phyloP scores from a whole-genome alignment of 768 basidiomycete species.

The Mycena rosella region DNA sequence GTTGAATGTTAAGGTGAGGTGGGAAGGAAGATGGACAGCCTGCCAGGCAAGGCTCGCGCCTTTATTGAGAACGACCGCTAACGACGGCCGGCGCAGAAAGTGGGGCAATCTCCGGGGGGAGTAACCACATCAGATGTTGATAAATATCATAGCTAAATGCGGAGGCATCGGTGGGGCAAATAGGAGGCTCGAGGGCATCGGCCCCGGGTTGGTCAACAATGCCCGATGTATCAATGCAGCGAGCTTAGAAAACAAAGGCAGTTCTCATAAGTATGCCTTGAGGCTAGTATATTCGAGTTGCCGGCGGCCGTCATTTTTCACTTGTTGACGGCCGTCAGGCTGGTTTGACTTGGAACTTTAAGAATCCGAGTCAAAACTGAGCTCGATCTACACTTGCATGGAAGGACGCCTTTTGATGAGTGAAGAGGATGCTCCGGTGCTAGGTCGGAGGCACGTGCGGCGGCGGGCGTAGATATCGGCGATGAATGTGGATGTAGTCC shows the following conservation, averaged over 20 bases:
- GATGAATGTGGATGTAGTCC: neutral
- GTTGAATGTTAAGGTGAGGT: neutral
- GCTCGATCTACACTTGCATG: no score
- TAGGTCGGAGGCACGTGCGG: neutral
- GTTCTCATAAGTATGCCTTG: no score
- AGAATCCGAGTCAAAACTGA: no score
- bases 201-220: neutral
- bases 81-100: constrained; percentile 9
- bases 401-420: no score
- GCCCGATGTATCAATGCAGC: neutral
- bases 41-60: neutral
- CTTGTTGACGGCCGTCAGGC: no score
- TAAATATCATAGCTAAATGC: neutral
- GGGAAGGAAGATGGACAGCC: neutral
- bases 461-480: neutral
- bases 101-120: constrained; percentile 8
- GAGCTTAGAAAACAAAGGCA: no score
- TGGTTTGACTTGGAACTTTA: no score
- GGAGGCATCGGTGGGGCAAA: constrained; percentile 2
- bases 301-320: no score
- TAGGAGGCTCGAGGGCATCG: neutral
- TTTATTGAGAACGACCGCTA: neutral
- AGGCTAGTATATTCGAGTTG: no score
- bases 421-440: neutral
- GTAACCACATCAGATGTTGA: neutral